Evolutionary conservation across 176 grass and related monocot species (phyloP).

Genomic region (Carex myosuroides): DNA sequence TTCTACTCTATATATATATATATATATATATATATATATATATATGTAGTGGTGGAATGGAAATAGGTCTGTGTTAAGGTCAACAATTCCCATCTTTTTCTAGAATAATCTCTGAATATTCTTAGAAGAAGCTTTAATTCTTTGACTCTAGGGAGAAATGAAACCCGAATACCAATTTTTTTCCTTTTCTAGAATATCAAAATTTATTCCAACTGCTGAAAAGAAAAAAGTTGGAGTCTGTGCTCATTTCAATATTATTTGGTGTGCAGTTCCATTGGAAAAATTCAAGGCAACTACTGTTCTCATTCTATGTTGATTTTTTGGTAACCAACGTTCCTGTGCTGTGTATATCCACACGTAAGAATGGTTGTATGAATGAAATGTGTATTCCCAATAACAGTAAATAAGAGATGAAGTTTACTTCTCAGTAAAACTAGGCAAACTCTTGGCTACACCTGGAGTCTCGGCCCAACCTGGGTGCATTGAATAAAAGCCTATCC

Average conservation of each 20-base stretch:
- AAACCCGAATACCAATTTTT: not conserved
- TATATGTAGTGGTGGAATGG: not conserved
- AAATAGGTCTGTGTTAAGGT: not conserved
- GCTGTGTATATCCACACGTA: not conserved
- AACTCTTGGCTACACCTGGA: conserved; percentile 66
- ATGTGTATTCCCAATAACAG: not conserved
- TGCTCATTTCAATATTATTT: not conserved
- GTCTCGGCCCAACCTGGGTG: conserved; percentile 93
- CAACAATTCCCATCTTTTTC: not conserved
- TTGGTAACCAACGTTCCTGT: not conserved
- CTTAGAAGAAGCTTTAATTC: not conserved
- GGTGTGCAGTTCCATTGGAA: not conserved
- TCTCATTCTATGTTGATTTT: not conserved
- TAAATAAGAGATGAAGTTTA: conserved; percentile 24
- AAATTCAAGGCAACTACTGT: not conserved
- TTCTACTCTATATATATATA: no score
- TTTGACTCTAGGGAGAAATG: not conserved
- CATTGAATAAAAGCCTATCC: conserved; percentile 81
- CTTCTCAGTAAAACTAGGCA: conserved; percentile 63
- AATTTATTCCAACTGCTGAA: not conserved
- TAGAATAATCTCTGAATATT: not conserved
- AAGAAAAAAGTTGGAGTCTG: not conserved
- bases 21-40: no score
- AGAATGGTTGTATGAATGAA: not conserved
- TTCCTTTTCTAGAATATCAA: not conserved